These are phyloP conservation scores for Chenopodium berlandieri DNA, from an alignment of 148 eudicot genomes.

Conservation along the genomic window DNA sequence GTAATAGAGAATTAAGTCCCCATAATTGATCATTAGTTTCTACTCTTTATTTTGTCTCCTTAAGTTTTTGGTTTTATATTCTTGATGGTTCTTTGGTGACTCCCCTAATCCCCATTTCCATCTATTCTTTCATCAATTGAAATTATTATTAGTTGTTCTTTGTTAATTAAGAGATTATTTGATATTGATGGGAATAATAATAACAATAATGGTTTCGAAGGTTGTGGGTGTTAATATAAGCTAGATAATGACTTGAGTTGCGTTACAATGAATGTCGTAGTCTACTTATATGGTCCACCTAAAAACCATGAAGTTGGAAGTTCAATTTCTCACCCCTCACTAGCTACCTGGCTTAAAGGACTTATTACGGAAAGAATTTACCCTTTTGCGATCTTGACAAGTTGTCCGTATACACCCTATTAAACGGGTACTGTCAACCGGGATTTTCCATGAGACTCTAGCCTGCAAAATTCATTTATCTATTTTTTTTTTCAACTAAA, in stretches of 20 bases:
- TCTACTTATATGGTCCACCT: background rate
- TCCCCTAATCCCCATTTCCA: slow-evolving; percentile 12
- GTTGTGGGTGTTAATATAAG: no score
- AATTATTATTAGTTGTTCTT: no score
- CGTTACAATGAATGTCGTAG: background rate
- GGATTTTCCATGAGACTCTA: no score
- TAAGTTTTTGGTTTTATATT: slow-evolving; percentile 5
- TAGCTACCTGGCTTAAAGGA: no score
- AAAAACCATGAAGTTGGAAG: background rate
- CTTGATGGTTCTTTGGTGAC: background rate
- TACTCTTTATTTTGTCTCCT: background rate
- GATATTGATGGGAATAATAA: slow-evolving; percentile 9
- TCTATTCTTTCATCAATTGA: background rate
- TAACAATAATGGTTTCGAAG: background rate
- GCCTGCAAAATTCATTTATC: no score
- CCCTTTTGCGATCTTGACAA: no score
- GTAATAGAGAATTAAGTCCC: slow-evolving; percentile 3
- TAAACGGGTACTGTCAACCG: no score
- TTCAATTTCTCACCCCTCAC: no score
- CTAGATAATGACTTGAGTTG: background rate
- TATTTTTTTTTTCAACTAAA: no score
- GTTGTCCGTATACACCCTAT: no score
- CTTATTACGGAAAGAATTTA: no score
- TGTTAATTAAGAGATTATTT: background rate
- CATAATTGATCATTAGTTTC: background rate